Conservation (phyloP, 2,329 filamentous ascomycete genomes). For the Chrysoporthe deuterocubensis region DNA sequence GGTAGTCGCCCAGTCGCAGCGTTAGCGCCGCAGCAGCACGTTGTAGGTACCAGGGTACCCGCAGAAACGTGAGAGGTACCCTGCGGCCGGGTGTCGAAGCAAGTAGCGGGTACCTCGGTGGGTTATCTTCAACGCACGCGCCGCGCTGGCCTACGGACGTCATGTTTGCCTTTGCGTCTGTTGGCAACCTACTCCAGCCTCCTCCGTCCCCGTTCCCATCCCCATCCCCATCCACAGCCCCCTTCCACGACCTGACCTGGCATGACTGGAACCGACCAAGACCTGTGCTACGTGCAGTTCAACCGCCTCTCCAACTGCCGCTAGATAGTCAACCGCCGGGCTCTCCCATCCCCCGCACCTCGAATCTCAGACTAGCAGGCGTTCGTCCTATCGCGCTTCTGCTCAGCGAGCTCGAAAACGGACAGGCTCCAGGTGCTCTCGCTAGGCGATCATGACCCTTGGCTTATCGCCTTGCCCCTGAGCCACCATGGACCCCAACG, state of each 20-base stretch:
- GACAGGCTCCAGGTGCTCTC: not conserved
- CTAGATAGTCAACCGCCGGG: not conserved
- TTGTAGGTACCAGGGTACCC: not conserved
- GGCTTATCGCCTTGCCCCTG: not conserved
- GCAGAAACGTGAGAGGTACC: not conserved
- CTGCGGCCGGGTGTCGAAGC: not conserved
- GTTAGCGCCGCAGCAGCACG: not conserved
- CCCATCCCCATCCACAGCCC: not conserved
- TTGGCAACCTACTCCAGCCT: slow-evolving; percentile 12
- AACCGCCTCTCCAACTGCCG: slow-evolving; percentile 1
- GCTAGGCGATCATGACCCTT: not conserved
- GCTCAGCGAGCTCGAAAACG: not conserved
- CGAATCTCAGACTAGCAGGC: not conserved
- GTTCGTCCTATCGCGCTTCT: not conserved
- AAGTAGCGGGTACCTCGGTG: slow-evolving; percentile 5
- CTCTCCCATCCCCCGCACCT: not conserved
- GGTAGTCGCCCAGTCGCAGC: not conserved
- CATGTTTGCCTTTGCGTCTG: not conserved
- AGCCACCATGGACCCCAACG: slow-evolving; percentile 77
- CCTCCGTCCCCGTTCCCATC: not conserved
- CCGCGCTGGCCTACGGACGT: slow-evolving; percentile 8
- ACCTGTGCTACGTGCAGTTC: not conserved
- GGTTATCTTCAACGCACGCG: not conserved
- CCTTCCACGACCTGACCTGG: not conserved
- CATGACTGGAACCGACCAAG: not conserved